A percentile compares a stretch with the other conserved stretches of the same genome.
Conservation (phyloP, 306 rosid genomes). For the Purshia tridentata region DNA sequence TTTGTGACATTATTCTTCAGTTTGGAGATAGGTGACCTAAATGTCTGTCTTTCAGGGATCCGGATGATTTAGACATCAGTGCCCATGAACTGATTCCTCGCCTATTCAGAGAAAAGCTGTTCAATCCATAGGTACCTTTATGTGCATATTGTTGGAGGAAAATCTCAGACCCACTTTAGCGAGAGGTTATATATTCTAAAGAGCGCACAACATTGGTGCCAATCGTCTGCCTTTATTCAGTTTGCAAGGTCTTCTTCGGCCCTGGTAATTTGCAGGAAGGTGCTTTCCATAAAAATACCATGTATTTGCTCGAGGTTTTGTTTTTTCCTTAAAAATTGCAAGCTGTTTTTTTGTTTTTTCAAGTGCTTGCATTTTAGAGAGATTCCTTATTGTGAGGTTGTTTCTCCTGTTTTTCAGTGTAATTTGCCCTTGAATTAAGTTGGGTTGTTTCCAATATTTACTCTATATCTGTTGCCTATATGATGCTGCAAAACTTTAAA, state of each 20-base stretch:
- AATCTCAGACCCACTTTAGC: constrained; percentile 10
- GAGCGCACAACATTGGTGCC: constrained; percentile 12
- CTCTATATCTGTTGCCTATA: background rate
- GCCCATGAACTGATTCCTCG: constrained; percentile 85
- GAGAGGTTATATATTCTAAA: constrained; percentile 22
- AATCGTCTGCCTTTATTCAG: constrained; percentile 22
- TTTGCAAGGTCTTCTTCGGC: constrained; percentile 29
- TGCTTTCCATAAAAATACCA: constrained; percentile 33
- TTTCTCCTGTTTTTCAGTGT: constrained; percentile 17
- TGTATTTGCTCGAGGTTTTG: constrained; percentile 13
- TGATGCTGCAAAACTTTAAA: constrained; percentile 1
- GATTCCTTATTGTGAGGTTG: constrained; percentile 23
- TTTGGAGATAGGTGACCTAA: constrained; percentile 21
- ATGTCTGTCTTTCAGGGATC: constrained; percentile 57
- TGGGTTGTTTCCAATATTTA: constrained; percentile 7
- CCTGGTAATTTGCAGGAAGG: constrained; percentile 27
- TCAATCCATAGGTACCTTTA: constrained; percentile 30
- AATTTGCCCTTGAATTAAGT: constrained; percentile 20
- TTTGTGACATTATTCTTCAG: background rate
- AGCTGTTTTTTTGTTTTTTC: constrained; percentile 1
- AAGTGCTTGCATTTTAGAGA: constrained; percentile 21
- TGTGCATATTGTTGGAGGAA: constrained; percentile 25
- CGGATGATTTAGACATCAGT: constrained; percentile 74
- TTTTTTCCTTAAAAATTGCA: constrained; percentile 1
- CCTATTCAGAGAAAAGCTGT: constrained; percentile 48